phyloP scores from a whole-genome alignment of 106 monocot species.

The Apostasia ramifera region DNA sequence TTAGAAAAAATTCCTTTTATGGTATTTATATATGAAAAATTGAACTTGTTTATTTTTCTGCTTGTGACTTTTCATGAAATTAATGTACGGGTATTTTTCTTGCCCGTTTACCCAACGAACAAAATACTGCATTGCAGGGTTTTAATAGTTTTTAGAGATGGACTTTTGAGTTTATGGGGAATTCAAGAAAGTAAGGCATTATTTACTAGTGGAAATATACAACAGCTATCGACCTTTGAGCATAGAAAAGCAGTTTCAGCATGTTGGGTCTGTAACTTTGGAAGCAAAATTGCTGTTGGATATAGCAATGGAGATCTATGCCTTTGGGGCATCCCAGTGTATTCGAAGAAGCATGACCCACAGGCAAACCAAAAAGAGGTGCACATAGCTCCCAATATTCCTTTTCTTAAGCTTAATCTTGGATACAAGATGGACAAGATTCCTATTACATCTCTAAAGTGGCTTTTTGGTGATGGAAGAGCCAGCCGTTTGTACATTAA shows the following conservation, averaged over 20 bases:
- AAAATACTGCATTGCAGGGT: conserved; percentile 32
- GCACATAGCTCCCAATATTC: conserved; percentile 30
- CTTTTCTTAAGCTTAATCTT: conserved; percentile 78
- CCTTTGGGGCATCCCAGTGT: conserved; percentile 56
- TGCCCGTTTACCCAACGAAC: not conserved
- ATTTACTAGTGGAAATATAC: conserved; percentile 38
- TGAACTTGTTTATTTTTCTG: not conserved
- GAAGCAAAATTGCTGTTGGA: conserved; percentile 78
- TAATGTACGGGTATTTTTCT: not conserved
- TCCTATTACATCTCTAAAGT: conserved; percentile 59
- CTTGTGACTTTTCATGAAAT: not conserved
- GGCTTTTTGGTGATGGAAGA: conserved; percentile 43
- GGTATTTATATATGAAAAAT: not conserved
- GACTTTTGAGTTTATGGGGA: conserved; percentile 63
- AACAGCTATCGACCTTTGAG: conserved; percentile 30
- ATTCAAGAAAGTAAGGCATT: conserved; percentile 58
- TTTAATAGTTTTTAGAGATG: conserved; percentile 72
- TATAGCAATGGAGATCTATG: conserved; percentile 72
- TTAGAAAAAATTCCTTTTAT: not conserved
- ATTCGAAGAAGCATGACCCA: conserved; percentile 20
- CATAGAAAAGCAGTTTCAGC: conserved; percentile 47
- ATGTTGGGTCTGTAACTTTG: conserved; percentile 65
- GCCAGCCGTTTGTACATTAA: conserved; percentile 61
- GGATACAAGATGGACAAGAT: conserved; percentile 76
- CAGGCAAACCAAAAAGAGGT: conserved; percentile 14